Base-by-base conservation (phyloP, 1,139 yeast species). In the Zygoascus meyerae region DNA sequence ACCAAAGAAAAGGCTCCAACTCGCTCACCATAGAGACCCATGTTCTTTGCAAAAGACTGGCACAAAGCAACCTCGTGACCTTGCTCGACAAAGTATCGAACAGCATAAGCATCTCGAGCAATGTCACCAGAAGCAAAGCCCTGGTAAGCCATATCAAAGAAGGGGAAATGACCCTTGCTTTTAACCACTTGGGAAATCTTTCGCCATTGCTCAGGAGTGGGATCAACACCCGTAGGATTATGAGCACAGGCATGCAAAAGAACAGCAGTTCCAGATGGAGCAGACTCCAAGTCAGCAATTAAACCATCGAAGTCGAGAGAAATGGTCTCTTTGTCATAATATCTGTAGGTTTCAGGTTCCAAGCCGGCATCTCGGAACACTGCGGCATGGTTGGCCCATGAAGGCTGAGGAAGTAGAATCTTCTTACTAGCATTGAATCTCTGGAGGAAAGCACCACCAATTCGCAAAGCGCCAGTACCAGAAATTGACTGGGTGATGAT, bases 21-120 rank as follows among this genome's bases (percentile, higher is more conserved):
- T 72, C 98, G 84, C 72, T 92, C 97, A 65, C 98, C 98, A 65
- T 92, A 92, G 81, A 92, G 84, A 56, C 98, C 98, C 67, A 86
- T 84, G 70, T 92, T 92, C 70, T 92, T 92, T 48, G 97, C 96
- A 69, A 92, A 92, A n/a, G 97, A 87, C 72, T 92, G 98, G 68
- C 95, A 86, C 51, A 92, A 52, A 50, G 67, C 60, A 61, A 59
- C 47, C 51, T 68, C 65, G 54, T 65, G 64, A 47, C 70, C 71
- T 55, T 74, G 72, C 57, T 81, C 75, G 48, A 86, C 79, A 56
- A 95, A 95, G 62, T 78, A 73, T 61, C 96, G 79, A 44, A 92
- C 82, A 12, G 97, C 90, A 71, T 77, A 86, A 14, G 95, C 94
- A 62, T 92, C 98, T 56, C 77, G 73, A 53, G 77, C 83, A 58